Base-by-base conservation (phyloP, 2,329 filamentous ascomycete genomes). In the Aspergillus oerlinghausenensis region DNA sequence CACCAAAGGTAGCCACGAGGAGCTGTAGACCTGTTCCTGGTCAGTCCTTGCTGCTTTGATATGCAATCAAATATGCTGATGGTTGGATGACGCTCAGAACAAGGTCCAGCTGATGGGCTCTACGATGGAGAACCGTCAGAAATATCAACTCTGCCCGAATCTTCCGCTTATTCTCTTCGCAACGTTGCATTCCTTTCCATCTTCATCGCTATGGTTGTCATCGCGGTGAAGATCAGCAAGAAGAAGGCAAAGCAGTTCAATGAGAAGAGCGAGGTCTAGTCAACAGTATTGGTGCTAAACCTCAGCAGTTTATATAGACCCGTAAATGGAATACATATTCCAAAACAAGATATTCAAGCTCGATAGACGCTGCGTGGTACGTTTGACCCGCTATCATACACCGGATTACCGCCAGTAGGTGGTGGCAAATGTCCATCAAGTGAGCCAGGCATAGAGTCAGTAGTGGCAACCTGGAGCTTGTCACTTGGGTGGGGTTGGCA, bases 1-100 rank as follows among this genome's bases (percentile, higher is more conserved):
- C 29, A 60, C 60, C 60, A 83, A 87, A 87, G 85, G 84, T 87
- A 86, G 82, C 76, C 82, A 84, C 67, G 81, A 80, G 72, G 85
- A 87, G 78, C 82, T 87, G 70, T 87, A 84, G 76, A 77, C 63
- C 65, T 63, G 62, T 54, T 55, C 55, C 61, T 58, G 55, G 63
- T 62, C 63, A 63, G 53, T 57, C 55, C 58, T 60, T 67, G 60
- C 64, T 70, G 57, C 62, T 62, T 55, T 50, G 51, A 35, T 50
- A 56, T 32, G 56, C 56, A 61, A 62, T 52, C 52, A 57, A 65
- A 62, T 64, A 66, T 67, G 63, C 72, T 73, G 72, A 74, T 72
- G 55, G 59, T 67, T 64, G 62, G 62, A 62, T 61, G 60, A 61
- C 56, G 62, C 51, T 58, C 60, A 64, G 28, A 66, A 63, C 59